Evolutionary conservation across 371 early-diverging fungal species (phyloP).

Genomic region (Haplosporangium sp.): DNA sequence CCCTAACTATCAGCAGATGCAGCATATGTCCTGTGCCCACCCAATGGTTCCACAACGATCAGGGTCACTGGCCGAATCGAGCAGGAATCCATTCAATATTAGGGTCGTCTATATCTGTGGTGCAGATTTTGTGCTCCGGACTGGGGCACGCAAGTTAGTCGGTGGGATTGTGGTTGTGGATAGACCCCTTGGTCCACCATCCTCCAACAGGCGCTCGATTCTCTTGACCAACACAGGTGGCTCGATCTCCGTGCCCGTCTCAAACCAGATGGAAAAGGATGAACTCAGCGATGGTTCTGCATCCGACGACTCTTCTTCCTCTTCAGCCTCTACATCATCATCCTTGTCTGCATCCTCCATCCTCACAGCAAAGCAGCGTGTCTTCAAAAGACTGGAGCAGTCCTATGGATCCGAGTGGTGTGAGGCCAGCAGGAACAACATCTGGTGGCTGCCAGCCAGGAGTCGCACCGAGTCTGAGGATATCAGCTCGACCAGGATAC

Average conservation of each 20-base stretch:
- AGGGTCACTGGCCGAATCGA: conserved; percentile 37
- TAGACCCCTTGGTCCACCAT: conserved; percentile 42
- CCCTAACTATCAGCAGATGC: background rate
- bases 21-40: background rate
- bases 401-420: conserved; percentile 46
- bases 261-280: conserved; percentile 12
- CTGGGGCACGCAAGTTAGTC: conserved; percentile 43
- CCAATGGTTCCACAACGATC: conserved; percentile 44
- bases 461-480: conserved; percentile 44
- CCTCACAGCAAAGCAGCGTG: conserved; percentile 24
- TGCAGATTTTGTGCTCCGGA: conserved; percentile 51
- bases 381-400: conserved; percentile 26
- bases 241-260: conserved; percentile 34
- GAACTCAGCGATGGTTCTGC: no score
- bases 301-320: conserved; percentile 1
- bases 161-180: conserved; percentile 49
- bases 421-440: conserved; percentile 39
- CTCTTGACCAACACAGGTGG: conserved; percentile 24
- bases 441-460: conserved; percentile 48
- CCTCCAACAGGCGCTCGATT: conserved; percentile 35
- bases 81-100: conserved; percentile 46
- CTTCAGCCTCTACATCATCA: conserved; percentile 3
- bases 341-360: conserved; percentile 6
- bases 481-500: conserved; percentile 48
- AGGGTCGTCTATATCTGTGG: conserved; percentile 55